Percentiles rank a stretch among this genome's conserved stretches.
These are phyloP conservation scores for Candida glucosophila DNA, from an alignment of 1,139 yeast genomes.

Conservation along the genomic window DNA sequence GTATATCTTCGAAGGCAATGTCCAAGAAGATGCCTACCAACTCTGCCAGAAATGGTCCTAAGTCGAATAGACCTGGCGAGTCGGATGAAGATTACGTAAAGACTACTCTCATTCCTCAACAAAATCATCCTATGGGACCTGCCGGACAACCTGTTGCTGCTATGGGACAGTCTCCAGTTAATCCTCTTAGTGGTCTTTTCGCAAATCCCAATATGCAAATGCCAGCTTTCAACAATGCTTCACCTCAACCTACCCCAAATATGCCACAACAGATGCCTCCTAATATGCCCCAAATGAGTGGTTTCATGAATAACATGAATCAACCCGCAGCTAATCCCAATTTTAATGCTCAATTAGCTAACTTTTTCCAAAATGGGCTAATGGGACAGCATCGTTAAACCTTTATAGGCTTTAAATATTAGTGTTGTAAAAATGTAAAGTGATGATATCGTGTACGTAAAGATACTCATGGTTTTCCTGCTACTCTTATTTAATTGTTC, in stretches of 20 bases:
- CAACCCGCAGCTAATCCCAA: slow-evolving; percentile 15
- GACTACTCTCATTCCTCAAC: slow-evolving; percentile 24
- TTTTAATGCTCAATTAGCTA: slow-evolving; percentile 30
- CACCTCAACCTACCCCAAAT: slow-evolving; percentile 1
- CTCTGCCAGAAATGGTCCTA: slow-evolving; percentile 79
- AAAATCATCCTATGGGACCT: slow-evolving; percentile 12
- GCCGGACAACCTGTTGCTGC: slow-evolving; percentile 28
- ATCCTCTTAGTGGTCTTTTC: slow-evolving; percentile 47
- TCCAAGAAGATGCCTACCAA: slow-evolving; percentile 83
- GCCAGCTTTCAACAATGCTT: slow-evolving; percentile 5
- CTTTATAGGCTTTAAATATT: no score
- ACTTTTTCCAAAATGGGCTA: slow-evolving; percentile 22
- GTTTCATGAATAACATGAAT: slow-evolving; percentile 11
- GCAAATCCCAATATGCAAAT: slow-evolving; percentile 15
- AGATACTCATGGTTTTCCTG: no score
- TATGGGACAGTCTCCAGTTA: slow-evolving; percentile 29
- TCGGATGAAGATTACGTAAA: slow-evolving; percentile 40
- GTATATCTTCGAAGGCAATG: slow-evolving; percentile 88
- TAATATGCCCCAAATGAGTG: slow-evolving; percentile 9
- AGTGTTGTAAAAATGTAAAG: no score
- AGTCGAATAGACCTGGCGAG: slow-evolving; percentile 63
- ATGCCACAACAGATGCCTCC: slow-evolving; percentile 3
- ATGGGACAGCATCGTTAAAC: slow-evolving; percentile 3
- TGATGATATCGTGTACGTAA: no score
- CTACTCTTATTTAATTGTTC: no score